These are phyloP conservation scores for Coprinellus aureogranulatus DNA, from an alignment of 768 basidiomycete species.

Conservation along the genomic window DNA sequence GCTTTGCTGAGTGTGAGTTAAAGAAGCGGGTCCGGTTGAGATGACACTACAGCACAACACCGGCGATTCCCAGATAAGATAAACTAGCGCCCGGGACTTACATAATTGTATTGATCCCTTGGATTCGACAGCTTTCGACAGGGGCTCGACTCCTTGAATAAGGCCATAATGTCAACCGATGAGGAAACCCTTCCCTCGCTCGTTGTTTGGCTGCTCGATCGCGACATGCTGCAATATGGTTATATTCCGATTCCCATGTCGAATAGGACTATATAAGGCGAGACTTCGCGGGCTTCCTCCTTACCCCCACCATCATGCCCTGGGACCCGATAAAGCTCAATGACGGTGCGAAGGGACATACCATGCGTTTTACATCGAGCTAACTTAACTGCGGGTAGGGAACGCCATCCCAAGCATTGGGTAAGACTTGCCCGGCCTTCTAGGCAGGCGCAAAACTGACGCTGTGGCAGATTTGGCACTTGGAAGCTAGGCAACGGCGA, in stretches of 20 bases:
- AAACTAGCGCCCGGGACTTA: neutral
- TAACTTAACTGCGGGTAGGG: slow-evolving; percentile 28
- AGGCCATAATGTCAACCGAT: too few relatives aligned
- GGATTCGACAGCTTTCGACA: too few relatives aligned
- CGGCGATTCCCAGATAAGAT: slow-evolving; percentile 5
- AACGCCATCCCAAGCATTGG: slow-evolving; percentile 51
- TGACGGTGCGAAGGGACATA: slow-evolving; percentile 41
- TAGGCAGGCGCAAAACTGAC: neutral
- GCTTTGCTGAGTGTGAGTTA: slow-evolving; percentile 1
- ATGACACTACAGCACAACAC: neutral
- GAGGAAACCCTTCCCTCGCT: too few relatives aligned
- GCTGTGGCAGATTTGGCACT: slow-evolving; percentile 49
- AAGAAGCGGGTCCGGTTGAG: neutral
- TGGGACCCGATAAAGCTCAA: slow-evolving; percentile 60
- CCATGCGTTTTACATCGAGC: too few relatives aligned
- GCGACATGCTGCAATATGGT: too few relatives aligned
- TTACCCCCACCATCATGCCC: slow-evolving; percentile 42
- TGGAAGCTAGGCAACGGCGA: slow-evolving; percentile 64
- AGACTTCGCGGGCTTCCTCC: neutral
- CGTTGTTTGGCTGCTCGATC: too few relatives aligned
- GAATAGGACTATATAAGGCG: neutral
- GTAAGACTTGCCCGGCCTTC: slow-evolving; percentile 10
- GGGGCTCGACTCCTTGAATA: too few relatives aligned
- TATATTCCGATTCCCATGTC: neutral
- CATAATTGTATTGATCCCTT: too few relatives aligned